Base-by-base conservation (phyloP, 345 rosid species). In the Crucihimalaya himalaica region DNA sequence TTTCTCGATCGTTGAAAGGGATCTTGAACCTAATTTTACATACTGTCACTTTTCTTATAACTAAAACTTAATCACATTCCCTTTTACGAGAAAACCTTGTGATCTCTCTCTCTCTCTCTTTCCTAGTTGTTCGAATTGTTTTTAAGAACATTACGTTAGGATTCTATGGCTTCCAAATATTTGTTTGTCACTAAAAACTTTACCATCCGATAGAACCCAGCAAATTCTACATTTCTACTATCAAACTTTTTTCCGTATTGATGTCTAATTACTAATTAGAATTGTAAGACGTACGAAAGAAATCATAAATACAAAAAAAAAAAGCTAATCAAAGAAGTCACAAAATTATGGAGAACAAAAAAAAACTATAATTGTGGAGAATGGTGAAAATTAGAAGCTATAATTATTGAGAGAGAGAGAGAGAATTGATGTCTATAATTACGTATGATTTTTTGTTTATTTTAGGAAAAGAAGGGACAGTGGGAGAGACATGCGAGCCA, bases 401-500 rank as follows among this genome's bases (percentile, higher is more conserved):
- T 43, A 57, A 57, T 21, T 47, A 32, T 50, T 43, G 50, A 37
- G 61, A 29, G 35, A 73, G 29, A 43, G 16, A 68, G 53, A 42
- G 34, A 73, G 16, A 43, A 13, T n/a, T n/a, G n/a, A n/a, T n/a
- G n/a, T n/a, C n/a, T n/a, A n/a, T n/a, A n/a, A n/a, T n/a, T n/a
- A n/a, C n/a, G n/a, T n/a, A n/a, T n/a, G n/a, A 68, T 56, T 48
- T 68, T 64, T 79, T 74, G 48, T 66, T 48, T 53, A 56, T 56
- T 66, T 55, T 2, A n/a, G 53, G 75, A 56, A 72, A 72, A 42
- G 14, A 57, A 74, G 39, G 32, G 54, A 18, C 31, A 66, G 39
- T n/a, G 59, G 45, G 51, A 21, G 68, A 43, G 66, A 69, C 75
- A 43, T 58, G 66, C 72, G 78, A 80, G 78, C 63, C 75, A 78